Base-by-base conservation (phyloP, 2,329 filamentous ascomycete species). In the Beauveria asiatica region DNA sequence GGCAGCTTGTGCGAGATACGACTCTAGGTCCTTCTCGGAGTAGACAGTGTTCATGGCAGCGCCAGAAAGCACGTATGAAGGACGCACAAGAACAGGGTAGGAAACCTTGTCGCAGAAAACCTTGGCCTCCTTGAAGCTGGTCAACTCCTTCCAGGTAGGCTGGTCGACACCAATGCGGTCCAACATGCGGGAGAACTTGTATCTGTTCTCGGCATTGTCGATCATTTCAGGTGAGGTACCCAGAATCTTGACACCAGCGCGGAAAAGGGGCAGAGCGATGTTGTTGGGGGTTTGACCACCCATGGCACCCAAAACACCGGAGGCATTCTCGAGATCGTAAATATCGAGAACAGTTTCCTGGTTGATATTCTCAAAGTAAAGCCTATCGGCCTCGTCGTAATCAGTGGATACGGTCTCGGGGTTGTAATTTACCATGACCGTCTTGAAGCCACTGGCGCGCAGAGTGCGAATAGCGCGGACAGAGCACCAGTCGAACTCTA, bases 11-110 rank as follows among this genome's bases (percentile, higher is more conserved):
- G 89, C 84, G 49, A 99, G 81, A 74, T 95, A 97, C 69, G 82
- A 87, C 68, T 90, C 89, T 61, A 99, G 79, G 72, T 97, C 94
- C 71, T 93, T 89, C 77, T 95, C 87, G 0, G 93, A 97, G 78
- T 97, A 97, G 41, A 97, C 94, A 0, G 94, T 97, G 80, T 97
- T 99, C 94, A 99, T 99, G 19, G 94, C 94, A 52, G 94, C 94
- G 65, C 94, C 94, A 1, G 94, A 97, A 6, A 99, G 82, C 50
- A 99, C 94, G 70, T 99, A 99, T 0, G 94, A 97, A 3, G 94
- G 94, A 53, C 94, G 87, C 49, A 99, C 94, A 59, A 99, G 81
- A 56, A 97, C 94, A 3, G 94, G 94, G 73, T 97, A 99, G 11
- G 86, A 85, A 57, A 97, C 94, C 68, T 86, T 88, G 64, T 90